Percentiles rank a stretch among this genome's conserved stretches.
phyloP scores from a whole-genome alignment of 2,329 filamentous ascomycete species.

The Clonostachys rosea region DNA sequence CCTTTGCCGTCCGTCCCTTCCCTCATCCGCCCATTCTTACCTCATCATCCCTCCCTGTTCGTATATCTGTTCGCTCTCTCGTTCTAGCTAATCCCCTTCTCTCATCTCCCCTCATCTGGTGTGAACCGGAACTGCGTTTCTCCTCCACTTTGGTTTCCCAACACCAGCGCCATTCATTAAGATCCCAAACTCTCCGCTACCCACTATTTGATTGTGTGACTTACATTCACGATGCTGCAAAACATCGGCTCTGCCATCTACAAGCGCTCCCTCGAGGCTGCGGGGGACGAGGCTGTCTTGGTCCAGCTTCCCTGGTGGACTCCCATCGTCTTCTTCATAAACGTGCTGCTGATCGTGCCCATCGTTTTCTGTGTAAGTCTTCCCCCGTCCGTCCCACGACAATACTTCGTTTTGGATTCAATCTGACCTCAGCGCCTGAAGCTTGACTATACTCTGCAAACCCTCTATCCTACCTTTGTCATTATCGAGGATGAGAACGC shows the following conservation, averaged over 20 bases:
- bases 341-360: constrained; percentile 40
- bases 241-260: background rate
- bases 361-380: constrained; percentile 33
- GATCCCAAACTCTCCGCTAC: too few relatives aligned
- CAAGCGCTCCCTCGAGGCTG: background rate
- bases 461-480: constrained; percentile 48
- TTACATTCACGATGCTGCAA: background rate
- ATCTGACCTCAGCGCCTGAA: background rate
- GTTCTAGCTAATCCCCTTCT: too few relatives aligned
- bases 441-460: constrained; percentile 28
- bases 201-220: too few relatives aligned
- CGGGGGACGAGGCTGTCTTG: background rate
- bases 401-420: background rate
- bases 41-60: too few relatives aligned
- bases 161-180: too few relatives aligned
- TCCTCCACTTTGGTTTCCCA: too few relatives aligned
- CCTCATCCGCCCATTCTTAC: too few relatives aligned
- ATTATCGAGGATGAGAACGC: constrained; percentile 55
- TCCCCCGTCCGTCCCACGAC: background rate
- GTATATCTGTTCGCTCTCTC: too few relatives aligned
- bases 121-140: too few relatives aligned
- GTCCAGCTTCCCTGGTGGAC: constrained; percentile 31
- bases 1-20: too few relatives aligned
- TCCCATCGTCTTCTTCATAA: constrained; percentile 27
- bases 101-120: too few relatives aligned